Percentiles rank a stretch among this genome's conserved stretches.
Conservation (phyloP, 2,329 filamentous ascomycete genomes). For the Aureobasidium sp. region DNA sequence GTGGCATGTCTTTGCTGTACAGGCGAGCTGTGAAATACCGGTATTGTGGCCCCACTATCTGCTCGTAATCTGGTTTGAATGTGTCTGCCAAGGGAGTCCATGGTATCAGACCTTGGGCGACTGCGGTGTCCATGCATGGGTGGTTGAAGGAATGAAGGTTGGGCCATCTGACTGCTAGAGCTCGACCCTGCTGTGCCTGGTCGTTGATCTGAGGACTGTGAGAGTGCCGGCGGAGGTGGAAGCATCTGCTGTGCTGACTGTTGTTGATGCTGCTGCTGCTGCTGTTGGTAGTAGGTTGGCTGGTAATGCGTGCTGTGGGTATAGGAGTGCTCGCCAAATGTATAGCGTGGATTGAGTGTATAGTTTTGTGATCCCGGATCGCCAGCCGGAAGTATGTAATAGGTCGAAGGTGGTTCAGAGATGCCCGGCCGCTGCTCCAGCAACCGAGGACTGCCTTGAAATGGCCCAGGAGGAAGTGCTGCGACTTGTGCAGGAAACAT, state of each 20-base stretch:
- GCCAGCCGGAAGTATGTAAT: background rate
- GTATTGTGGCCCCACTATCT: conserved; percentile 12
- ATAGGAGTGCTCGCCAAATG: conserved; percentile 9
- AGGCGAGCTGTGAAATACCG: conserved; percentile 3
- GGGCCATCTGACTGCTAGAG: conserved; percentile 6
- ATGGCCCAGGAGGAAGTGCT: background rate
- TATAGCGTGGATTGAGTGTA: conserved; percentile 1
- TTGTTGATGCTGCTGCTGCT: conserved; percentile 10
- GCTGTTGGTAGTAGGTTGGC: conserved; percentile 15
- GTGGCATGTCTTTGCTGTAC: background rate
- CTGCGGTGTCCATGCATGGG: conserved; percentile 18
- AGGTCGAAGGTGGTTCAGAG: conserved; percentile 20
- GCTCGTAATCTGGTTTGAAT: conserved; percentile 9
- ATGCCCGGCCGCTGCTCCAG: conserved; percentile 14
- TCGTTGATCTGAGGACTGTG: conserved; percentile 10
- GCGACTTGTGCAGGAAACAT: background rate
- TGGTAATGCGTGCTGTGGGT: background rate
- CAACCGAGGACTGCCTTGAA: conserved; percentile 9
- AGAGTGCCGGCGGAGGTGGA: background rate
- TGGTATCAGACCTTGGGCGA: conserved; percentile 22
- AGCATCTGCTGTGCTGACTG: conserved; percentile 11
- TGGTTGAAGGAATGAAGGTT: conserved; percentile 13
- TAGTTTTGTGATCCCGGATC: background rate
- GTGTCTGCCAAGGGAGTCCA: conserved; percentile 10
- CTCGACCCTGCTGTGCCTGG: conserved; percentile 13